A percentile compares a stretch with the other conserved stretches of the same genome.
These are phyloP conservation scores for Solanum chaucha DNA, from an alignment of 257 asterid genomes.

Conservation along the genomic window DNA sequence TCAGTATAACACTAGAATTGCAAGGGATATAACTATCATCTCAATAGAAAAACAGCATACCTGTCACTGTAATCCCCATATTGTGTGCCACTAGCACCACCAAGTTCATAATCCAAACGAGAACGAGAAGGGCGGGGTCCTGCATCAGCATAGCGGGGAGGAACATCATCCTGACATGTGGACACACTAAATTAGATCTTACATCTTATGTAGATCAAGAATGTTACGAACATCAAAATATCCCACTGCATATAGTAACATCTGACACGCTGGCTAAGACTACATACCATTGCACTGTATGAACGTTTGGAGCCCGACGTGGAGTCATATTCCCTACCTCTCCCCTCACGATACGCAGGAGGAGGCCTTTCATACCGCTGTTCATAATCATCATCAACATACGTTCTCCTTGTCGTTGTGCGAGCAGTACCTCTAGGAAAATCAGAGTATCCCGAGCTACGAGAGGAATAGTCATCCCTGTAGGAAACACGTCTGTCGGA, in stretches of 20 bases:
- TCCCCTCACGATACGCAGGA: constrained; percentile 62
- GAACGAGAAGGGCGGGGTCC: constrained; percentile 86
- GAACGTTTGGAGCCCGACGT: constrained; percentile 89
- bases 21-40: background rate
- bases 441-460: constrained; percentile 69
- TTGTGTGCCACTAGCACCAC: constrained; percentile 59
- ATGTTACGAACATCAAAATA: background rate
- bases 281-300: constrained; percentile 54
- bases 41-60: constrained; percentile 17
- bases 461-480: constrained; percentile 75
- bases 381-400: constrained; percentile 69
- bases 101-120: constrained; percentile 73
- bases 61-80: constrained; percentile 84
- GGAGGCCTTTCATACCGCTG: constrained; percentile 87
- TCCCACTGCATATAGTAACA: background rate
- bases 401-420: constrained; percentile 61
- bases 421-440: constrained; percentile 62
- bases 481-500: constrained; percentile 62
- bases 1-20: background rate
- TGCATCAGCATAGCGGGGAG: constrained; percentile 76
- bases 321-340: constrained; percentile 65
- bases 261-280: background rate
- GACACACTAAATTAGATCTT: constrained; percentile 11
- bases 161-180: constrained; percentile 59
- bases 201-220: background rate